Conservation (phyloP, 2,329 filamentous ascomycete species). For the Penicillium sp. region DNA sequence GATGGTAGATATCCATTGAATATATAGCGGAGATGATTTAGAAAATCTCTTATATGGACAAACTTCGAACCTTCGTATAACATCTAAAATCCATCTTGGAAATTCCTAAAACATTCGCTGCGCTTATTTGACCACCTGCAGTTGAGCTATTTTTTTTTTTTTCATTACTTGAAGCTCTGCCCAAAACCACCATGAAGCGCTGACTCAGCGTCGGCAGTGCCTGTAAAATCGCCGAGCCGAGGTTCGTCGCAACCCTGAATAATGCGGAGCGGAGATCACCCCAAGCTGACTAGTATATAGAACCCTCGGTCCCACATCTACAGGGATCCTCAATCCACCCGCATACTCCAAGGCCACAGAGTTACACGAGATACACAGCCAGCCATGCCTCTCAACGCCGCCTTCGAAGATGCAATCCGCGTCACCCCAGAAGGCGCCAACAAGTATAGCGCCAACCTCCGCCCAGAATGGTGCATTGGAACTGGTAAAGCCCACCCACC, state of each 20-base stretch:
- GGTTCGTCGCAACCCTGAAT: not conserved
- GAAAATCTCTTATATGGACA: no score
- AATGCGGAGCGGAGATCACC: not conserved
- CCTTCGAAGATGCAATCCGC: conserved; percentile 40
- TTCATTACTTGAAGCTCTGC: no score
- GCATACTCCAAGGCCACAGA: not conserved
- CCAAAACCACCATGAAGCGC: not conserved
- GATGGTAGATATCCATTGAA: not conserved
- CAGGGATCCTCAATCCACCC: not conserved
- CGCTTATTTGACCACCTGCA: no score
- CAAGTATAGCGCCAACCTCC: conserved; percentile 58
- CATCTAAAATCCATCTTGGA: no score
- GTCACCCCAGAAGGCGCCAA: conserved; percentile 49
- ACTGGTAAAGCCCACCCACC: conserved; percentile 48
- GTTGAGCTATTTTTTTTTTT: no score
- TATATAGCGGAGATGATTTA: no score
- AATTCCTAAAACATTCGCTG: no score
- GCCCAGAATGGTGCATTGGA: conserved; percentile 65
- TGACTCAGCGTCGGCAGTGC: not conserved
- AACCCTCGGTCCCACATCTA: not conserved
- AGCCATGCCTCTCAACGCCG: conserved; percentile 20
- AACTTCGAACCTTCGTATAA: no score
- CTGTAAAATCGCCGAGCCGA: not conserved
- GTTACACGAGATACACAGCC: not conserved
- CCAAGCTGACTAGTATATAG: not conserved